Evolutionary conservation across 768 basidiomycete species (phyloP).

Genomic region (Cytidiella melzeri): DNA sequence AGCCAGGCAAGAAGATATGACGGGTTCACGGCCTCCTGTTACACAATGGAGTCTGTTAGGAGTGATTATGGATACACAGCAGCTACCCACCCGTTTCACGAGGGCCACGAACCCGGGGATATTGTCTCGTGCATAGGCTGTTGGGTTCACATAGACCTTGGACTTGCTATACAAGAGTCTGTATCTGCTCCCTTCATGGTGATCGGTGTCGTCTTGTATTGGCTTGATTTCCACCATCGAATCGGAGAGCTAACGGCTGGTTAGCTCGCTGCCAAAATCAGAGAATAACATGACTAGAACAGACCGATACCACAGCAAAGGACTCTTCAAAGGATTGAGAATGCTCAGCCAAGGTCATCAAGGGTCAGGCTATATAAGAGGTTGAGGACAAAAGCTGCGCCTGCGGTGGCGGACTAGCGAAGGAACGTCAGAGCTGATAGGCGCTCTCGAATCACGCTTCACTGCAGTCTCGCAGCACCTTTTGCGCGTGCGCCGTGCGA

Average conservation of each 20-base stretch:
- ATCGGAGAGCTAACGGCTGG: conserved; percentile 6
- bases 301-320: not conserved
- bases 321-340: not conserved
- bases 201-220: conserved; percentile 11
- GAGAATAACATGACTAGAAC: not conserved
- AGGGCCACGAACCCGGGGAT: conserved; percentile 90
- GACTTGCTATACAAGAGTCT: conserved; percentile 85
- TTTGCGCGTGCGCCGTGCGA: too few relatives aligned
- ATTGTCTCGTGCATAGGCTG: conserved; percentile 86
- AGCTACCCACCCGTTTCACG: conserved; percentile 70
- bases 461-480: too few relatives aligned
- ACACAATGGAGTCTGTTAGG: conserved; percentile 5
- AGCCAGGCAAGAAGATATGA: conserved; percentile 89
- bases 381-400: too few relatives aligned
- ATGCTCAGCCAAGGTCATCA: not conserved
- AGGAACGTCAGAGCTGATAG: too few relatives aligned
- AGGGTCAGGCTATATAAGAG: not conserved
- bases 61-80: conserved; percentile 10
- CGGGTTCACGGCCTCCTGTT: conserved; percentile 70
- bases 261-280: not conserved
- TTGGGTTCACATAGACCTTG: conserved; percentile 94
- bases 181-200: conserved; percentile 43
- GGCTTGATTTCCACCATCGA: conserved; percentile 28
- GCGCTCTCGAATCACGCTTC: too few relatives aligned
- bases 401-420: too few relatives aligned